Base-by-base conservation (phyloP, 441 rosid genomes). In the Syzygium syzygioides region DNA sequence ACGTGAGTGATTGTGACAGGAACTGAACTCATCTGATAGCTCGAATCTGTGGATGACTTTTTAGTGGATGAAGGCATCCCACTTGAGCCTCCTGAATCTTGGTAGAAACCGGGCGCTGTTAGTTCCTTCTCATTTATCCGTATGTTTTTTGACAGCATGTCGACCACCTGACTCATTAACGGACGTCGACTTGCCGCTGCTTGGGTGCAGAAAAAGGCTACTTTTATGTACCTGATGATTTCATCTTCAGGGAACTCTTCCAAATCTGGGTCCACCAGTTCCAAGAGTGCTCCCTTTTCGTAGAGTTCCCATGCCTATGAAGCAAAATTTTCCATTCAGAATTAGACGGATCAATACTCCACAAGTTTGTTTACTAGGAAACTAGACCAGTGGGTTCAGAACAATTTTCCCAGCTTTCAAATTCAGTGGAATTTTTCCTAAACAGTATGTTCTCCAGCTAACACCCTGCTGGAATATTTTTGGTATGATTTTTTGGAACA, bases 181-280 rank as follows among this genome's bases (percentile, higher is more conserved):
- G 97, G 98, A 88, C 96, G 92, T 56, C 94, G 92, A 87, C 64
- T 94, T 26, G 93, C 93, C 50, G 88, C 90, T 62, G 92, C 92
- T 87, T 96, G 97, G n/a, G 98, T 93, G 90, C 98, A 95, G 94
- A 96, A 94, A 79, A 94, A 90, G 19, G 98, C 97, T 45, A 96
- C 93, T 91, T 96, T 96, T 79, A 95, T 91, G 91, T 93, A 91
- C 71, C 95, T 90, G 54, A 92, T 57, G 83, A 92, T 92, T 89
- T 92, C 94, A 30, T 94, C 94, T 89, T 92, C 92, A 2, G 94
- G 95, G 62, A 86, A 94, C 85, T 92, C 95, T 66, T 90, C 93
- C 87, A 96, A 83, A 45, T 93, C 94, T 7, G 93, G 91, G 92
- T 96, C 98, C 80, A 92, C 96, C 5, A 96, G 86, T 87, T 94